Percentiles rank a stretch among this genome's conserved stretches.
phyloP scores from a whole-genome alignment of 2,329 filamentous ascomycete genomes.

The Graphiopsis chlorocephala region DNA sequence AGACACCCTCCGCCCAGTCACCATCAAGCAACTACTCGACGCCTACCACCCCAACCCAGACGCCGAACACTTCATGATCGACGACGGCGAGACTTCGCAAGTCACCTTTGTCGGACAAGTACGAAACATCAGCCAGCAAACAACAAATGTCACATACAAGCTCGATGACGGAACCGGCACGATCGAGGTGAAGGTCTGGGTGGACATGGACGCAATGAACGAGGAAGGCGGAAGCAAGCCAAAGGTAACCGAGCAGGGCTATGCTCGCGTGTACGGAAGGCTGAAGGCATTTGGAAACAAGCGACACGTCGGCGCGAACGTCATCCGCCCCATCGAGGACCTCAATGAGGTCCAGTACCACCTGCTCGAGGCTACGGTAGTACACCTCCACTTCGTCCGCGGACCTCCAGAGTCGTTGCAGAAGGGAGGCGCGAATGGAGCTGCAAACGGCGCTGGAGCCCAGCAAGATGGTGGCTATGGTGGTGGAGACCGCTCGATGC shows the following conservation, averaged over 20 bases:
- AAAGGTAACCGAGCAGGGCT: conserved; percentile 68
- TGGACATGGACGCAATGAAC: conserved; percentile 61
- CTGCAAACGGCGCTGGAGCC: conserved; percentile 23
- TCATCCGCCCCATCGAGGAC: conserved; percentile 75
- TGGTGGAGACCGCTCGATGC: conserved; percentile 34
- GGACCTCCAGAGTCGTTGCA: conserved; percentile 57
- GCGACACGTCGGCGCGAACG: conserved; percentile 74
- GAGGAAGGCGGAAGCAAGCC: conserved; percentile 34
- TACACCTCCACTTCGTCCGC: conserved; percentile 79
- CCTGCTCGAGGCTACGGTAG: conserved; percentile 81
- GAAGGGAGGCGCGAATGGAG: conserved; percentile 37
- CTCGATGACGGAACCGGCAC: conserved; percentile 92
- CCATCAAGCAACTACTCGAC: conserved; percentile 89
- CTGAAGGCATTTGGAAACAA: conserved; percentile 83
- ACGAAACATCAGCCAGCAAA: conserved; percentile 78
- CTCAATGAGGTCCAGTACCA: conserved; percentile 94
- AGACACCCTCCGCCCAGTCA: conserved; percentile 87
- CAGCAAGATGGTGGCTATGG: conserved; percentile 36
- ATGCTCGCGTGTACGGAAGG: conserved; percentile 82
- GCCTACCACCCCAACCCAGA: conserved; percentile 72
- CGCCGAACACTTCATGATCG: conserved; percentile 73
- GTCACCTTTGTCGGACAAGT: conserved; percentile 89
- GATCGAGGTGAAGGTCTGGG: conserved; percentile 88
- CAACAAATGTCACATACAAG: conserved; percentile 87
- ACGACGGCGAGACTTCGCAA: conserved; percentile 67